Evolutionary conservation across 2,329 filamentous ascomycete genomes (phyloP).

Genomic region (Raffaelea deltoideospora): DNA sequence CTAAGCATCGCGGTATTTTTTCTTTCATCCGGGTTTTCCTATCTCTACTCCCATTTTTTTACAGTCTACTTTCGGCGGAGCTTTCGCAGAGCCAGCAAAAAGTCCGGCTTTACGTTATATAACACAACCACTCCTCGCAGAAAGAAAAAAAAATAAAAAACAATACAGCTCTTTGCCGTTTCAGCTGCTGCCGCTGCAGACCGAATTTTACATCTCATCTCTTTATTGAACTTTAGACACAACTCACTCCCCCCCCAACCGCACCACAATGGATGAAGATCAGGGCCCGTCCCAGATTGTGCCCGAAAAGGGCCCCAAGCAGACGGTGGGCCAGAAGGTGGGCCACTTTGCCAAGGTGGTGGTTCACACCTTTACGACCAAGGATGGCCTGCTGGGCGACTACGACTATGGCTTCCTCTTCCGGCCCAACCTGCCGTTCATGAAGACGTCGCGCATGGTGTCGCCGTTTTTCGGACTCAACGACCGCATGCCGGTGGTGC

Average conservation of each 20-base stretch:
- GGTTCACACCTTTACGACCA: conserved; percentile 35
- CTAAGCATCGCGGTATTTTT: no score
- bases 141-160: no score
- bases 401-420: conserved; percentile 91
- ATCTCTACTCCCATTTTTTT: no score
- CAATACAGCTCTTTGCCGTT: no score
- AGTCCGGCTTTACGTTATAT: no score
- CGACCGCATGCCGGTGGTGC: conserved; percentile 59
- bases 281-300: conserved; percentile 34
- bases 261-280: conserved; percentile 36
- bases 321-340: conserved; percentile 10
- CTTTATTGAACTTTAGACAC: background rate
- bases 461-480: conserved; percentile 77
- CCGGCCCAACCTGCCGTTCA: conserved; percentile 67
- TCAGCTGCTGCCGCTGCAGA: no score
- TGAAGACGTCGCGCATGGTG: conserved; percentile 42
- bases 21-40: no score
- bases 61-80: no score
- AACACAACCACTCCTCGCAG: no score
- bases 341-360: conserved; percentile 15
- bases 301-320: conserved; percentile 18
- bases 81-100: no score
- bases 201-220: no score
- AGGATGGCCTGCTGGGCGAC: conserved; percentile 61
- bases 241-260: background rate